These are phyloP conservation scores for Elsinoe necatrix DNA, from an alignment of 2,329 filamentous ascomycete species.

Conservation along the genomic window DNA sequence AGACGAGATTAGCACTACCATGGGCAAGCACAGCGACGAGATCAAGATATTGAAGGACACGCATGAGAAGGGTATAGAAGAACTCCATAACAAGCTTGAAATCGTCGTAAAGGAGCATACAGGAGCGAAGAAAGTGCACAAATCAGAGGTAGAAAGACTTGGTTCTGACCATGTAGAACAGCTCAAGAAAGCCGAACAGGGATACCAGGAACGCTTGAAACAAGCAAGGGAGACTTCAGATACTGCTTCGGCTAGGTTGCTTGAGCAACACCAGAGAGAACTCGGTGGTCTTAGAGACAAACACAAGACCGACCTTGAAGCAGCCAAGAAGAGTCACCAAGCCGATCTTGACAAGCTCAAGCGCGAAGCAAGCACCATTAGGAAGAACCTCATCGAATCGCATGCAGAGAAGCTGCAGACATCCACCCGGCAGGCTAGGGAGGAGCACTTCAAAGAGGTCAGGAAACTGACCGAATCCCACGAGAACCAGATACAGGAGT, in stretches of 20 bases:
- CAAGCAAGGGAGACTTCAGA: neutral
- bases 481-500: conserved; percentile 13
- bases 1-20: neutral
- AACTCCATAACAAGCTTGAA: conserved; percentile 11
- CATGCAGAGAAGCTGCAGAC: conserved; percentile 9
- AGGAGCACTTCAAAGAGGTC: conserved; percentile 9
- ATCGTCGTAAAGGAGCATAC: neutral
- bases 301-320: conserved; percentile 8
- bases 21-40: neutral
- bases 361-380: neutral
- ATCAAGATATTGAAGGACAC: neutral
- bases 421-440: neutral
- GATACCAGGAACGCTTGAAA: conserved; percentile 1
- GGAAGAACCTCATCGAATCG: conserved; percentile 8
- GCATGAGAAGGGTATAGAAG: conserved; percentile 6
- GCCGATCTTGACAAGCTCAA: neutral
- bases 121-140: conserved; percentile 1
- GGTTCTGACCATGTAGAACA: neutral
- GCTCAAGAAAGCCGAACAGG: neutral
- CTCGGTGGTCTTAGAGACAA: conserved; percentile 11
- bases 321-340: conserved; percentile 12
- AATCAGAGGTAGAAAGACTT: conserved; percentile 6
- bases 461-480: conserved; percentile 8
- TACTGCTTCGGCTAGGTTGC: conserved; percentile 2
- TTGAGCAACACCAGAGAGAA: conserved; percentile 12